Evolutionary conservation across 768 basidiomycete genomes (phyloP).

Genomic region (Lepiota subincarnata): DNA sequence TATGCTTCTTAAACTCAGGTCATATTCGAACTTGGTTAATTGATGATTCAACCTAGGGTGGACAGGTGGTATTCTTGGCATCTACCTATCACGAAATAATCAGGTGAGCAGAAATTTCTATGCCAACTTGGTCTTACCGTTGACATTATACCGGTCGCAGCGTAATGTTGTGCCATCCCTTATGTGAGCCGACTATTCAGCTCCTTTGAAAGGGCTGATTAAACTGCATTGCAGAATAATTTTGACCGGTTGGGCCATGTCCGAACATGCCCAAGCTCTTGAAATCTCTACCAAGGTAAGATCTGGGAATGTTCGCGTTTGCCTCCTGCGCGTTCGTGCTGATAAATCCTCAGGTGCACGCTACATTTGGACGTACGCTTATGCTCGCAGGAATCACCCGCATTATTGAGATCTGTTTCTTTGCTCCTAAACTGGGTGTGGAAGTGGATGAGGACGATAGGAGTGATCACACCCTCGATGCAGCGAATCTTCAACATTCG

Average conservation of each 20-base stretch:
- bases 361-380: slow-evolving; percentile 79
- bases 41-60: slow-evolving; percentile 55
- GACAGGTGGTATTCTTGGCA: slow-evolving; percentile 87
- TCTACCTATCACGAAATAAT: slow-evolving; percentile 75
- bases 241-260: slow-evolving; percentile 93
- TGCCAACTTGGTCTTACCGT: background rate
- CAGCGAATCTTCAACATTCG: slow-evolving; percentile 15
- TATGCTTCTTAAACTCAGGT: slow-evolving; percentile 26
- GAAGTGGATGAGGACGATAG: slow-evolving; percentile 43
- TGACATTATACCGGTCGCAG: slow-evolving; percentile 25
- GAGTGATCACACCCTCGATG: slow-evolving; percentile 67
- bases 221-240: slow-evolving; percentile 52
- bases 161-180: slow-evolving; percentile 78
- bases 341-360: slow-evolving; percentile 59
- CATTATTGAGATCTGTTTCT: slow-evolving; percentile 82
- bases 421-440: slow-evolving; percentile 35
- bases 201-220: background rate
- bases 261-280: slow-evolving; percentile 79
- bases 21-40: background rate
- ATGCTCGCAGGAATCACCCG: slow-evolving; percentile 80
- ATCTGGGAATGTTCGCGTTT: background rate
- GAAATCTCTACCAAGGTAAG: slow-evolving; percentile 78
- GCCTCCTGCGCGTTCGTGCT: background rate
- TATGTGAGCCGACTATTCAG: slow-evolving; percentile 48
- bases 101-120: slow-evolving; percentile 40